Evolutionary conservation across 2,329 filamentous ascomycete genomes (phyloP).

Genomic region (Paracamarosporium sp.): DNA sequence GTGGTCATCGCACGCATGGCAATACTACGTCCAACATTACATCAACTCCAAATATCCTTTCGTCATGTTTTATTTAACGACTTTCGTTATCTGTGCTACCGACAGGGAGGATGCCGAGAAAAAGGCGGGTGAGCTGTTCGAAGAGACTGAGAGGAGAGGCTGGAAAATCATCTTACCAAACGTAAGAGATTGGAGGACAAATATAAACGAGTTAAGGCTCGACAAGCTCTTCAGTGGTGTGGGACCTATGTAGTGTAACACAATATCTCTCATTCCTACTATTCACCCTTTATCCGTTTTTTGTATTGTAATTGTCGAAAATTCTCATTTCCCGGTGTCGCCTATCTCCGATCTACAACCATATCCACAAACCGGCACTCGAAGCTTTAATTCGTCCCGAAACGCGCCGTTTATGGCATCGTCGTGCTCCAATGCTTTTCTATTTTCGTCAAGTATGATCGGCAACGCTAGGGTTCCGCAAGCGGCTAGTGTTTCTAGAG

Average conservation of each 20-base stretch:
- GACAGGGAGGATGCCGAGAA: conserved; percentile 23
- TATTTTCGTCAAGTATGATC: background rate
- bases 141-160: conserved; percentile 31
- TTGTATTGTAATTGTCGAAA: background rate
- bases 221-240: conserved; percentile 28
- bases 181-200: conserved; percentile 21
- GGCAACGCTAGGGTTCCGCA: background rate
- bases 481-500: background rate
- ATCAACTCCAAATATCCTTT: conserved; percentile 37
- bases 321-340: background rate
- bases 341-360: background rate
- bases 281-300: background rate
- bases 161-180: conserved; percentile 28
- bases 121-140: conserved; percentile 18
- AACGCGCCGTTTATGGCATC: background rate
- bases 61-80: conserved; percentile 35
- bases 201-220: conserved; percentile 25
- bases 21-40: conserved; percentile 37
- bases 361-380: background rate
- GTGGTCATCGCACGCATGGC: conserved; percentile 35
- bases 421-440: background rate
- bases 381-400: background rate
- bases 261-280: background rate
- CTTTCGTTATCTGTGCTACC: conserved; percentile 32
- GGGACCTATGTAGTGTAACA: conserved; percentile 15